These are phyloP conservation scores for Fusarium nisikadoi DNA, from an alignment of 2,329 filamentous ascomycete species.

Conservation along the genomic window DNA sequence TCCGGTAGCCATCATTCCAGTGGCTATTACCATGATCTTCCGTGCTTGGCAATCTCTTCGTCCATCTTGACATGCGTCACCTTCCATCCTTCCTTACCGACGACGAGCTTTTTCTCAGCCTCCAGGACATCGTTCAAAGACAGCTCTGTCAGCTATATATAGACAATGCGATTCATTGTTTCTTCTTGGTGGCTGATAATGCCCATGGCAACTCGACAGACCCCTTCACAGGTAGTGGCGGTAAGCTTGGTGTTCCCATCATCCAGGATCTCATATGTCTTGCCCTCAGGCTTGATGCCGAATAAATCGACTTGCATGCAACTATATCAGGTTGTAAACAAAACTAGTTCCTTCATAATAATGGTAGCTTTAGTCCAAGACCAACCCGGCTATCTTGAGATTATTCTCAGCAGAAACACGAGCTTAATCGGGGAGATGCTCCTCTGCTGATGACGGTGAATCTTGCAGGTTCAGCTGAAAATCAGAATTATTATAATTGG, in stretches of 20 bases:
- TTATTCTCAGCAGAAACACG: too few relatives aligned
- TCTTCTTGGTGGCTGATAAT: neutral
- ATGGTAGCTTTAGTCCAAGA: neutral
- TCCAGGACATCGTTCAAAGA: neutral
- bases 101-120: neutral
- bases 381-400: too few relatives aligned
- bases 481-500: neutral
- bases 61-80: neutral
- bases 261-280: neutral
- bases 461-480: neutral
- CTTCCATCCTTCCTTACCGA: neutral
- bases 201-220: neutral
- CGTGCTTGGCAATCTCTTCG: neutral
- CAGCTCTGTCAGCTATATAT: neutral
- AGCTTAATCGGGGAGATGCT: too few relatives aligned
- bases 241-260: neutral
- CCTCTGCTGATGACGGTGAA: too few relatives aligned
- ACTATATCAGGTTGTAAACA: neutral
- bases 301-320: neutral
- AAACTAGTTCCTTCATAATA: too few relatives aligned
- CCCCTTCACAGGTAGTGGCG: neutral
- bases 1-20: neutral
- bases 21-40: neutral
- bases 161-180: neutral
- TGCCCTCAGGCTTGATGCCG: fast-evolving